Conservation (phyloP, 2,329 filamentous ascomycete genomes). For the Colletotrichum sp. region DNA sequence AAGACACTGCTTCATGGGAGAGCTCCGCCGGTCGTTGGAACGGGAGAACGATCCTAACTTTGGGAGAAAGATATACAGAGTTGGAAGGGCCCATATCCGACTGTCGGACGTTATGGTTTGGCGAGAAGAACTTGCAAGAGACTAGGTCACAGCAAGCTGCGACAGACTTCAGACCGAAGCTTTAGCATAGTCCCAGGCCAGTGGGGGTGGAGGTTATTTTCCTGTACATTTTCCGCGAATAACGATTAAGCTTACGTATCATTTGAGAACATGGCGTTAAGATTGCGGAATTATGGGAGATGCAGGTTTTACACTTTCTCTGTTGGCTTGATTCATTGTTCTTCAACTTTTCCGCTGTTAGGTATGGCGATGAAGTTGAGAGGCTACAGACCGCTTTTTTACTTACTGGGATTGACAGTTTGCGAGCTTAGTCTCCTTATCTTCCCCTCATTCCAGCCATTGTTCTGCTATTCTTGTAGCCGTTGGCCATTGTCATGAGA, state of each 20-base stretch:
- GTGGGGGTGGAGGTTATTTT: background rate
- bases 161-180: background rate
- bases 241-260: background rate
- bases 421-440: background rate
- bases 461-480: background rate
- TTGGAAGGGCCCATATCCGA: background rate
- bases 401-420: background rate
- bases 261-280: background rate
- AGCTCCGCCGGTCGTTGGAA: background rate
- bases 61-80: background rate
- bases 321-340: background rate
- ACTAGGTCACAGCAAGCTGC: background rate
- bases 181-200: background rate
- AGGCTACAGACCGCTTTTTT: background rate
- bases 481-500: background rate
- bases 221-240: background rate
- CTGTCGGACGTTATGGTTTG: background rate
- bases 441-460: background rate
- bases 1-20: background rate
- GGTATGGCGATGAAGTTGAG: background rate
- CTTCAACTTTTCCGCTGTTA: background rate
- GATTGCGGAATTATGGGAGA: background rate
- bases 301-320: rapidly evolving
- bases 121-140: background rate
- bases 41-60: background rate